phyloP scores from a whole-genome alignment of 805 yeast species.

The Debaryomyces tyrocola region DNA sequence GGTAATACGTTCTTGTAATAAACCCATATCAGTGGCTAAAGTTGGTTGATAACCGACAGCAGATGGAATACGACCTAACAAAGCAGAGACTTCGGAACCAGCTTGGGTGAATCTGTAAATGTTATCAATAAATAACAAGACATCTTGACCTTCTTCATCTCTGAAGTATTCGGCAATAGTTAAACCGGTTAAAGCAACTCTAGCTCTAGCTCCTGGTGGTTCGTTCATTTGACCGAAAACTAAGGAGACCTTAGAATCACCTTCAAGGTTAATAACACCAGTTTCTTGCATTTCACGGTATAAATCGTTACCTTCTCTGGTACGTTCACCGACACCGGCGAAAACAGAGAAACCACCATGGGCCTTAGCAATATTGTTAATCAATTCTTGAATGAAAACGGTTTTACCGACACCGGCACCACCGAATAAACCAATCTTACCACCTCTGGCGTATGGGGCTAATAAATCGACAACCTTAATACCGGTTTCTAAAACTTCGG shows the following conservation, averaged over 20 bases:
- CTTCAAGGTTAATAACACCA: slow-evolving; percentile 99
- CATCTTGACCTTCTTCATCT: slow-evolving; percentile 99
- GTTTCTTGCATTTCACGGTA: slow-evolving; percentile 99
- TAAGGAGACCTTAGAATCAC: slow-evolving; percentile 98
- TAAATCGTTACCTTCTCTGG: slow-evolving; percentile 99
- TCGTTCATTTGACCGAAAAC: slow-evolving; percentile 99
- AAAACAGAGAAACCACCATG: slow-evolving; percentile 99
- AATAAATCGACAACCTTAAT: slow-evolving; percentile 98
- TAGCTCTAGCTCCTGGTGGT: slow-evolving; percentile 99
- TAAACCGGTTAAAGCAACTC: slow-evolving; percentile 99
- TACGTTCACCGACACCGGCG: slow-evolving; percentile 99
- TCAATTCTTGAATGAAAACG: slow-evolving; percentile 98
- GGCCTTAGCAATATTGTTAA: slow-evolving; percentile 99
- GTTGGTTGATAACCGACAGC: slow-evolving; percentile 99
- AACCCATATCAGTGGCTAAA: slow-evolving; percentile 99
- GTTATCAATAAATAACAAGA: slow-evolving; percentile 97
- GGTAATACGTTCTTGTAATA: slow-evolving; percentile 99
- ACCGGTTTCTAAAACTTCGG: slow-evolving; percentile 99
- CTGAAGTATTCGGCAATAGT: slow-evolving; percentile 99
- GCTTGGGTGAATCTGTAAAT: slow-evolving; percentile 99
- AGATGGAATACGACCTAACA: slow-evolving; percentile 99
- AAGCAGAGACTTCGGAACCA: slow-evolving; percentile 99
- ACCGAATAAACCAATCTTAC: slow-evolving; percentile 99
- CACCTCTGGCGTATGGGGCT: slow-evolving; percentile 99
- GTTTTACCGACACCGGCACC: slow-evolving; percentile 99